Evolutionary conservation across 495 filamentous ascomycete genomes (phyloP).

Genomic region (Lophiostoma macrostomum): DNA sequence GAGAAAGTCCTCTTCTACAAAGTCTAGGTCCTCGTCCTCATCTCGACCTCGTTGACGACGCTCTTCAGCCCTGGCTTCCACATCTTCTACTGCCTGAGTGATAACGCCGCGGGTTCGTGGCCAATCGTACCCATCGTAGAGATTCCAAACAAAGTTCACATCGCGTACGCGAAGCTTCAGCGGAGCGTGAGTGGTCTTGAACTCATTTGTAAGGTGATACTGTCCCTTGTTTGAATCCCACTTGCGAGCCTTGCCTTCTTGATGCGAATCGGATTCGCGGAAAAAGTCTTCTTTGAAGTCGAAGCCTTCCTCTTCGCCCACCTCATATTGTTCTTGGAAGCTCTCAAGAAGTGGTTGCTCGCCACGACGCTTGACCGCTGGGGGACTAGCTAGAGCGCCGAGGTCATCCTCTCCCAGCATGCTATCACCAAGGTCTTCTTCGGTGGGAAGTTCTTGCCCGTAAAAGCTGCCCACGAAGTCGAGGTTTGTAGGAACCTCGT

Average conservation of each 20-base stretch:
- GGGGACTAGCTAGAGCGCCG: slow-evolving; percentile 37
- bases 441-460: slow-evolving; percentile 42
- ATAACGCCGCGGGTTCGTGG: slow-evolving; percentile 80
- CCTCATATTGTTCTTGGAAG: slow-evolving; percentile 57
- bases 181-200: slow-evolving; percentile 64
- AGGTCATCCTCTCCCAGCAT: slow-evolving; percentile 49
- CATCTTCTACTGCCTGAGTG: slow-evolving; percentile 75
- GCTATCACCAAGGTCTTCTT: slow-evolving; percentile 48
- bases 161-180: slow-evolving; percentile 76
- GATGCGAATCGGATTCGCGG: slow-evolving; percentile 56
- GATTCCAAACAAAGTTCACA: slow-evolving; percentile 93
- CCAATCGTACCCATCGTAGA: slow-evolving; percentile 99
- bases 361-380: slow-evolving; percentile 45
- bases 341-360: slow-evolving; percentile 62
- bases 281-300: slow-evolving; percentile 77
- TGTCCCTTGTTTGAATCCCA: slow-evolving; percentile 75
- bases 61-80: slow-evolving; percentile 78
- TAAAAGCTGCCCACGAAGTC: slow-evolving; percentile 66
- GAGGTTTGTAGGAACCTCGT: slow-evolving; percentile 51
- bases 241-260: slow-evolving; percentile 66
- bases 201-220: slow-evolving; percentile 63
- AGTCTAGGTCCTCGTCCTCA: slow-evolving; percentile 67
- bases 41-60: slow-evolving; percentile 55
- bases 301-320: slow-evolving; percentile 51
- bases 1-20: slow-evolving; percentile 87